Base-by-base conservation (phyloP, 2,329 filamentous ascomycete species). In the Calonectria pteridis region DNA sequence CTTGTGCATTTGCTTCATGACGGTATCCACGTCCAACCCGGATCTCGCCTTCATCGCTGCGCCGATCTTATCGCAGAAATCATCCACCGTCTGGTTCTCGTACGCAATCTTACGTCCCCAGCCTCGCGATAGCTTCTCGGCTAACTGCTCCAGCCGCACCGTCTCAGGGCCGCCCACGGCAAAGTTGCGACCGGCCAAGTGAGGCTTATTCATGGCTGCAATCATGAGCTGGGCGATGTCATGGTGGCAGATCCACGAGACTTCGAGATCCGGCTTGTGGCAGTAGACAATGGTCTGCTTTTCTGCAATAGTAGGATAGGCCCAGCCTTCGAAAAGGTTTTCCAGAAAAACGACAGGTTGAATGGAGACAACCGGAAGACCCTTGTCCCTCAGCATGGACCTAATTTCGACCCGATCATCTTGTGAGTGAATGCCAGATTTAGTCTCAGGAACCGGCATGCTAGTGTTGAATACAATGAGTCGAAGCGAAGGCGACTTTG, bases 171-270 rank as follows among this genome's bases (percentile, higher is more conserved):
- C 55, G 14, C 55, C 55, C 23, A 62, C 55, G 14, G 55, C 55
- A 73, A 86, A 79, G 71, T 85, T 78, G 40, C 81, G 77, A 1
- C 84, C 83, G 2, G 81, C 82, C 4, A 86, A 79, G 0, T 84
- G 79, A 0, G 82, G 81, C 10, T 79, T 79, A 14, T 75, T 31
- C 77, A 83, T 81, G 1, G 82, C 82, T 2, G 83, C 81, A 33
- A 83, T 75, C 84, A 86, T 85, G 46, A 86, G 78, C 68, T 83
- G 81, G 10, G 83, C 84, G 20, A 85, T 76, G 71, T 86, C 84
- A 59, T 85, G 77, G 51, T 86, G 84, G 73, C 84, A 84, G 67
- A 85, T 85, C 84, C 84, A 86, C 1, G 81, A 83, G 3, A 84
- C 84, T 28, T 82, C 77, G 7, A 86, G 80, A 6, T 77, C 72